Conservation (phyloP, 495 filamentous ascomycete genomes). For the Penicillium salamii region DNA sequence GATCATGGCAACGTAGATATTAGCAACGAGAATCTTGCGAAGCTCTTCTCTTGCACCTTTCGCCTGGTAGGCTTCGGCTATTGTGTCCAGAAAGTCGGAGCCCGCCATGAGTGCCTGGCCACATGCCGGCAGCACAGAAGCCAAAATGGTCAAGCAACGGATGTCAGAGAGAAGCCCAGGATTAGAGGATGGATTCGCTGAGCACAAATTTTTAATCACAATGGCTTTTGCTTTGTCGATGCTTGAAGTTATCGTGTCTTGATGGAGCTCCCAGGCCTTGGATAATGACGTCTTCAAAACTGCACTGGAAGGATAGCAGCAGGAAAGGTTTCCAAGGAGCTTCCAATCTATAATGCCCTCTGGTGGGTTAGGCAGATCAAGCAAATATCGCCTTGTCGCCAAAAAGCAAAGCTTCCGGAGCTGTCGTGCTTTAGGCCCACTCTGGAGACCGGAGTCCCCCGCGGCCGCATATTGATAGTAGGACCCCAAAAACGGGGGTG, state of each 20-base stretch:
- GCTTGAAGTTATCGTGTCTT: conserved; percentile 33
- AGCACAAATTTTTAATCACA: conserved; percentile 47
- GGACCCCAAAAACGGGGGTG: conserved; percentile 57
- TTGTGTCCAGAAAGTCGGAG: conserved; percentile 78
- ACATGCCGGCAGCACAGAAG: conserved; percentile 31
- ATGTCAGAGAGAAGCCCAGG: conserved; percentile 31
- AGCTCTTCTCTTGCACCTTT: conserved; percentile 48
- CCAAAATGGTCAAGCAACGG: conserved; percentile 39
- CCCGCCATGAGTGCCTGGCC: conserved; percentile 70
- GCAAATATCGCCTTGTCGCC: conserved; percentile 47
- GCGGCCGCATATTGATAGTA: conserved; percentile 54
- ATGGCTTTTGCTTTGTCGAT: conserved; percentile 46
- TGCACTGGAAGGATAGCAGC: conserved; percentile 38
- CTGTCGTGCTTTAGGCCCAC: conserved; percentile 46
- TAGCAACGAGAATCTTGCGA: conserved; percentile 61
- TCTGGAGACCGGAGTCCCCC: conserved; percentile 34
- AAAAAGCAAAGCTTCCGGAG: conserved; percentile 63
- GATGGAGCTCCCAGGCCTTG: conserved; percentile 36
- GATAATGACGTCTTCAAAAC: conserved; percentile 44
- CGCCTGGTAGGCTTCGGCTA: conserved; percentile 62
- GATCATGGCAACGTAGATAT: conserved; percentile 67
- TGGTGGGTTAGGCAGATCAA: conserved; percentile 23
- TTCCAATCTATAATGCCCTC: conserved; percentile 35
- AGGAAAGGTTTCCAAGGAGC: conserved; percentile 36
- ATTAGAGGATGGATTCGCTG: conserved; percentile 34